These are phyloP conservation scores for Oryza meyeriana DNA, from an alignment of 176 grass and related monocot species.

Conservation along the genomic window DNA sequence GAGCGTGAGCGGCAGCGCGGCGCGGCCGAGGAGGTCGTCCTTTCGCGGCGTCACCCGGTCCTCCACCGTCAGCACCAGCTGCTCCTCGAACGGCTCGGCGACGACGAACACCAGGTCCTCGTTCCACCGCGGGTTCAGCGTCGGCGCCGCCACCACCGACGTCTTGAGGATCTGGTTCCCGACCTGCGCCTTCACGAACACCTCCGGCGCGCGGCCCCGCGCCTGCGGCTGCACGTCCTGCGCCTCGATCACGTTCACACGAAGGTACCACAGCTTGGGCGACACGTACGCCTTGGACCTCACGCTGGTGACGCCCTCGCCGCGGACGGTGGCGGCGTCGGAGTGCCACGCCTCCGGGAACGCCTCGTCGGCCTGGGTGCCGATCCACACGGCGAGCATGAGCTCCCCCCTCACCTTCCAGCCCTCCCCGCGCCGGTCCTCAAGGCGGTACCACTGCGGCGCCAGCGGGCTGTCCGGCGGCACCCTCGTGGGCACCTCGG, in stretches of 20 bases:
- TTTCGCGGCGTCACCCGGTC: conserved; percentile 59
- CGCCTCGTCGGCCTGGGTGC: conserved; percentile 87
- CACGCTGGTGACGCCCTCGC: conserved; percentile 57
- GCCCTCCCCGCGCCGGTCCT: conserved; percentile 45
- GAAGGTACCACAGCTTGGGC: conserved; percentile 93
- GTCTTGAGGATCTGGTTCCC: conserved; percentile 85
- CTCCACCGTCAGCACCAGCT: conserved; percentile 68
- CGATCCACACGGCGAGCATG: conserved; percentile 89
- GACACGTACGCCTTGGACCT: conserved; percentile 87
- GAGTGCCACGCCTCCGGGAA: conserved; percentile 95
- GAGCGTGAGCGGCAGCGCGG: conserved; percentile 49
- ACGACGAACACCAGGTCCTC: conserved; percentile 91
- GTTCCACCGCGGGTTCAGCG: conserved; percentile 80
- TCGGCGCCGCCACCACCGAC: conserved; percentile 20
- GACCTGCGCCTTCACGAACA: conserved; percentile 82
- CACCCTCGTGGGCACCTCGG: conserved; percentile 67
- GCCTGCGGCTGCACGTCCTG: conserved; percentile 75
- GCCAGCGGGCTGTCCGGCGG: conserved; percentile 84
- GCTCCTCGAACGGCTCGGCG: conserved; percentile 96
- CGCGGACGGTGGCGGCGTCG: conserved; percentile 66
- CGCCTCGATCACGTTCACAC: conserved; percentile 83
- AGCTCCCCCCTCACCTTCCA: conserved; percentile 68
- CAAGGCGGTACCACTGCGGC: conserved; percentile 79
- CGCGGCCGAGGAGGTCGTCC: conserved; percentile 77
- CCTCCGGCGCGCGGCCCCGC: conserved; percentile 44